These are phyloP conservation scores for Phytophthora boehmeriae DNA, from an alignment of 352 stramenopile genomes.

Conservation along the genomic window DNA sequence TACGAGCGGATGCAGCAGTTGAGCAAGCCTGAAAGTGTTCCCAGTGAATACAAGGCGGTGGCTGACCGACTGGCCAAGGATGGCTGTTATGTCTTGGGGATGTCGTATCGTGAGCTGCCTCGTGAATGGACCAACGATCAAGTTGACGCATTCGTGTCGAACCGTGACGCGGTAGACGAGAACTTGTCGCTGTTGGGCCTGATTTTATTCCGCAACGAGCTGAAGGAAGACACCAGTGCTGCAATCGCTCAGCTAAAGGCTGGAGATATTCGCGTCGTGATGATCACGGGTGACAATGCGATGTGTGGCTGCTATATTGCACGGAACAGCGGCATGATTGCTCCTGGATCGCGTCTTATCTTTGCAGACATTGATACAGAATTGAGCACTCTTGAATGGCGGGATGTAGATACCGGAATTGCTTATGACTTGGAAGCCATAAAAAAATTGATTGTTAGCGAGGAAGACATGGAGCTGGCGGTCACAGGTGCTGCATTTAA, in stretches of 20 bases:
- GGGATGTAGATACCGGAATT: slow-evolving; percentile 37
- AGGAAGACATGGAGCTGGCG: slow-evolving; percentile 37
- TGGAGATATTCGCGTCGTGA: slow-evolving; percentile 62
- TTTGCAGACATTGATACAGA: slow-evolving; percentile 31
- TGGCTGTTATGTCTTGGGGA: slow-evolving; percentile 72
- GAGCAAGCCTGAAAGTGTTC: slow-evolving; percentile 44
- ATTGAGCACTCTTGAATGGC: slow-evolving; percentile 32
- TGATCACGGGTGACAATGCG: slow-evolving; percentile 78
- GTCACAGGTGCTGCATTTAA: slow-evolving; percentile 44
- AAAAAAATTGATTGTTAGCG: slow-evolving; percentile 18
- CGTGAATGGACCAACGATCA: slow-evolving; percentile 25
- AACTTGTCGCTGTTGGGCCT: slow-evolving; percentile 65
- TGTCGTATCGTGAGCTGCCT: slow-evolving; percentile 36
- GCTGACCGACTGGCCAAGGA: slow-evolving; percentile 41
- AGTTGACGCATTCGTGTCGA: slow-evolving; percentile 41
- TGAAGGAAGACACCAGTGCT: slow-evolving; percentile 58
- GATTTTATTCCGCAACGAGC: slow-evolving; percentile 77
- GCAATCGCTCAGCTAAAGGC: slow-evolving; percentile 59
- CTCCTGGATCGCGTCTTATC: slow-evolving; percentile 31
- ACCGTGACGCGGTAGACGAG: slow-evolving; percentile 67
- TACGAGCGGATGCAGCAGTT: slow-evolving; percentile 78
- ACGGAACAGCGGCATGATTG: slow-evolving; percentile 35
- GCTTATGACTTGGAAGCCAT: slow-evolving; percentile 33
- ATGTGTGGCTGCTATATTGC: slow-evolving; percentile 48
- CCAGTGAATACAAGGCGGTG: slow-evolving; percentile 54